Percentiles rank a stretch among this genome's conserved stretches.
These are phyloP conservation scores for Scutellaria barbata DNA, from an alignment of 257 asterid species.

Conservation along the genomic window DNA sequence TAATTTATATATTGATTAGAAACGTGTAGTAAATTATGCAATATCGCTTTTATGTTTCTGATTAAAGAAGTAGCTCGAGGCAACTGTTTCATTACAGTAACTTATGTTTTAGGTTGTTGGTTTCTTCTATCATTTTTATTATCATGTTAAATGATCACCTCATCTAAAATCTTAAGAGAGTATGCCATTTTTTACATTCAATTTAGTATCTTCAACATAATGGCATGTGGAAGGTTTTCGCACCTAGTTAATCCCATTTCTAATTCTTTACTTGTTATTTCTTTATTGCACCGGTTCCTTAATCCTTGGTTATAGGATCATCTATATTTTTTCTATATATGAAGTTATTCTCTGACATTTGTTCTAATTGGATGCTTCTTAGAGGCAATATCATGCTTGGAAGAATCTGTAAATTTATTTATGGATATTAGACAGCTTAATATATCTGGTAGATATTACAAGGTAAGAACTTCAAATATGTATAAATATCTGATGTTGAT, in stretches of 20 bases:
- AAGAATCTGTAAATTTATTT: too few relatives aligned
- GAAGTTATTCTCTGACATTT: neutral
- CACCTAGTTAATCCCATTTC: neutral
- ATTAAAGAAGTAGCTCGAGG: slow-evolving; percentile 5
- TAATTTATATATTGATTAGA: neutral
- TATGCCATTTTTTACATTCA: too few relatives aligned
- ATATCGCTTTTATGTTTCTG: neutral
- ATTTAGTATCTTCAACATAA: too few relatives aligned
- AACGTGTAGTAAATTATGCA: neutral
- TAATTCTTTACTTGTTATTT: neutral
- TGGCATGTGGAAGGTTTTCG: too few relatives aligned
- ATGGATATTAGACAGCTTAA: too few relatives aligned
- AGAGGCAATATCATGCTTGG: too few relatives aligned
- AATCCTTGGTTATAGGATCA: neutral
- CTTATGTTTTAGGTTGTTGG: neutral
- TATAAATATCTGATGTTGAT: too few relatives aligned
- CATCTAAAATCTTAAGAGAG: too few relatives aligned
- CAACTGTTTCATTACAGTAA: neutral
- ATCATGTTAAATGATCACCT: too few relatives aligned
- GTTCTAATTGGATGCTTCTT: too few relatives aligned
- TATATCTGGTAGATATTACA: too few relatives aligned
- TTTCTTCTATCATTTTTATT: neutral
- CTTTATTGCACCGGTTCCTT: slow-evolving; percentile 18
- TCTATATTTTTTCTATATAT: neutral
- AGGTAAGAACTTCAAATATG: too few relatives aligned